phyloP scores from a whole-genome alignment of 805 yeast species.

The Candida lessepsii region DNA sequence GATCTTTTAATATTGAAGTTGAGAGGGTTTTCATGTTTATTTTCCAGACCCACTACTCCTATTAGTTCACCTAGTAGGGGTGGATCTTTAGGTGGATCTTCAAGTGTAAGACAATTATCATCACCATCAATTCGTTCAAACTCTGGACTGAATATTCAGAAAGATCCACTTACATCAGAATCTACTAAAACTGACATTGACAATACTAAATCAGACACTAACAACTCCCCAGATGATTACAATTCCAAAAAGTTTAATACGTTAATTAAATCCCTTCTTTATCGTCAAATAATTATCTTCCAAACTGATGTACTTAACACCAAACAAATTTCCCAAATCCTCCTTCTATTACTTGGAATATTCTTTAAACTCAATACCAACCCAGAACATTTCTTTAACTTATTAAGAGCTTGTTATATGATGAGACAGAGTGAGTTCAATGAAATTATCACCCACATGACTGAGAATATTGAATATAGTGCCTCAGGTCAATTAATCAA shows the following conservation, averaged over 20 bases:
- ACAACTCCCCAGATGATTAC: not conserved
- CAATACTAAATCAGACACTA: too few relatives aligned
- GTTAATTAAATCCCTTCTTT: conserved; percentile 28
- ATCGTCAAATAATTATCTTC: conserved; percentile 33
- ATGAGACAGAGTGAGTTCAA: conserved; percentile 28
- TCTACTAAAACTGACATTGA: too few relatives aligned
- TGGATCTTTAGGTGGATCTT: too few relatives aligned
- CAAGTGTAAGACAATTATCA: too few relatives aligned
- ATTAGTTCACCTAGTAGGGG: too few relatives aligned
- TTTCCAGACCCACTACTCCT: not conserved
- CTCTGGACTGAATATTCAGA: too few relatives aligned
- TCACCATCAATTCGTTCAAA: too few relatives aligned
- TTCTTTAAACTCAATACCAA: conserved; percentile 18
- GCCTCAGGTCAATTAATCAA: conserved; percentile 20
- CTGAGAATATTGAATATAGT: conserved; percentile 16
- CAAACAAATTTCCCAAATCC: conserved; percentile 31
- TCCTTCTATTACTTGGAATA: conserved; percentile 32
- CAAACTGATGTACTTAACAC: conserved; percentile 30
- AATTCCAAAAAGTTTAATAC: conserved; percentile 15
- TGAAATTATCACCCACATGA: conserved; percentile 16
- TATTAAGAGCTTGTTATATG: conserved; percentile 34
- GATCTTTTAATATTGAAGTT: conserved; percentile 27
- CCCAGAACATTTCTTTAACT: conserved; percentile 31
- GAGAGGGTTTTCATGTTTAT: conserved; percentile 9
- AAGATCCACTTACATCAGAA: too few relatives aligned